Evolutionary conservation across 169 alveolate genomes (phyloP).

Genomic region (Theileria sp.): DNA sequence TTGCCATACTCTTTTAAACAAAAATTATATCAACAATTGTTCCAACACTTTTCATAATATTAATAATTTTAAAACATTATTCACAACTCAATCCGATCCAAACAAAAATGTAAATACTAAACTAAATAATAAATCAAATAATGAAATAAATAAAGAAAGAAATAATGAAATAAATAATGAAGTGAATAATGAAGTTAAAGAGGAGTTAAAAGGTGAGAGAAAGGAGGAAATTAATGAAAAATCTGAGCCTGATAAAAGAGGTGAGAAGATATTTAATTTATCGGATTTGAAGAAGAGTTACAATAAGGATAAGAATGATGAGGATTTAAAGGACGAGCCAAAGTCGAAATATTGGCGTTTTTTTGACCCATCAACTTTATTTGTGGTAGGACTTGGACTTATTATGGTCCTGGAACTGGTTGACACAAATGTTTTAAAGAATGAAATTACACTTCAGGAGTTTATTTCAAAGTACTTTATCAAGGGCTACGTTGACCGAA

Average conservation of each 20-base stretch:
- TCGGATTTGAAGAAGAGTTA: slow-evolving; percentile 11
- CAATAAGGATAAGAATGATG: slow-evolving; percentile 8
- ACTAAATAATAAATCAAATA: neutral
- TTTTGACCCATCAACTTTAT: slow-evolving; percentile 61
- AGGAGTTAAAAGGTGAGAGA: neutral
- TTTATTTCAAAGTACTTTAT: slow-evolving; percentile 74
- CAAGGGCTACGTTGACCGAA: slow-evolving; percentile 79
- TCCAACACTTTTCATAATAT: neutral
- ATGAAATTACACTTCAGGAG: slow-evolving; percentile 83
- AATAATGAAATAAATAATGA: neutral
- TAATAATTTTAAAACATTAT: too few relatives aligned
- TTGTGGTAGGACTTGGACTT: slow-evolving; percentile 48
- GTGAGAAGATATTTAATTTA: neutral
- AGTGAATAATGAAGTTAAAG: neutral
- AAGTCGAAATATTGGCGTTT: slow-evolving; percentile 25
- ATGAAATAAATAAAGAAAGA: too few relatives aligned
- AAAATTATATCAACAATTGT: too few relatives aligned
- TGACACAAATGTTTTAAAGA: slow-evolving; percentile 64
- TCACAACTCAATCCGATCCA: neutral
- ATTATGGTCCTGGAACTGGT: slow-evolving; percentile 59
- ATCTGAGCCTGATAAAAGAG: too few relatives aligned
- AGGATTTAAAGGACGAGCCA: slow-evolving; percentile 1
- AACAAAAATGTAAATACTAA: too few relatives aligned
- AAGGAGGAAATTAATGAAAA: too few relatives aligned
- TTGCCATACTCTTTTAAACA: neutral